Conservation (phyloP, 352 stramenopile species). For the Globisporangium barbulae region DNA sequence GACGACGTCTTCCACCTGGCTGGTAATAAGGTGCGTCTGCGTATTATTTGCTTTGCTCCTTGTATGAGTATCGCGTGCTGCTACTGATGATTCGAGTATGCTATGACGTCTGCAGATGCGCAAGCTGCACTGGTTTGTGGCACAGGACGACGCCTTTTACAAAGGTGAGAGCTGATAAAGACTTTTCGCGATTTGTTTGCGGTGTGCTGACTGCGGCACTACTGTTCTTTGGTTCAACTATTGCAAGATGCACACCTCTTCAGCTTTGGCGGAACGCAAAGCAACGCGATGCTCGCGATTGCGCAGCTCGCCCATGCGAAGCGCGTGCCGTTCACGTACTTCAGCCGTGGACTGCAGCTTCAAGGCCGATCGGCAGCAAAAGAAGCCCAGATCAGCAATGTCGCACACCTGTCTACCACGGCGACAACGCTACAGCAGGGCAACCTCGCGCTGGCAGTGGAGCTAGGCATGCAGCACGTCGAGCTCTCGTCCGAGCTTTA, state of each 20-base stretch:
- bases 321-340: conserved; percentile 82
- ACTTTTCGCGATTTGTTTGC: neutral
- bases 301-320: conserved; percentile 75
- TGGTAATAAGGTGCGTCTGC: conserved; percentile 66
- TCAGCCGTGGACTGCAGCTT: conserved; percentile 44
- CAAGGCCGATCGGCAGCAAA: neutral
- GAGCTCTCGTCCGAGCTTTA: conserved; percentile 43
- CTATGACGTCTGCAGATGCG: conserved; percentile 48
- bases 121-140: conserved; percentile 78
- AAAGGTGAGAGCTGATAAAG: conserved; percentile 21
- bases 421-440: conserved; percentile 7
- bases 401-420: neutral
- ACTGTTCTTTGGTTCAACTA: neutral
- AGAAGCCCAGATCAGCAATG: neutral
- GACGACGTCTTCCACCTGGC: conserved; percentile 80
- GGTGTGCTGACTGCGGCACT: neutral
- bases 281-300: conserved; percentile 85
- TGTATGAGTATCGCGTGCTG: neutral
- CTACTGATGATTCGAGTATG: neutral
- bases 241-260: conserved; percentile 45
- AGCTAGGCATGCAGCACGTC: conserved; percentile 69
- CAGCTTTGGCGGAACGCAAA: conserved; percentile 79
- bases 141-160: conserved; percentile 63
- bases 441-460: conserved; percentile 44
- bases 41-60: too few species aligned